Conservation (phyloP, 1,284 basidiomycete species). For the Cystobasidium sp. region DNA sequence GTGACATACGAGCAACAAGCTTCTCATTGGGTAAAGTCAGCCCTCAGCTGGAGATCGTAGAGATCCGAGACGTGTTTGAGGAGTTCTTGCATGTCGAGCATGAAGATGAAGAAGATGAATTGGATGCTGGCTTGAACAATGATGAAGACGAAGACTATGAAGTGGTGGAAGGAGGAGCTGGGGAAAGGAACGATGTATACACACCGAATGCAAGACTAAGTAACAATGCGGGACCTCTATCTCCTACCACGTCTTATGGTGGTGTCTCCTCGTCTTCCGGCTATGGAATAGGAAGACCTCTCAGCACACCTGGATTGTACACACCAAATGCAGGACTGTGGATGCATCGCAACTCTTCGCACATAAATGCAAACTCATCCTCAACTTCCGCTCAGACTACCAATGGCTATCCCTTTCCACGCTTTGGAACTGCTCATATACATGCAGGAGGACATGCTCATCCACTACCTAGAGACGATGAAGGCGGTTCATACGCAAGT, state of each 20-base stretch:
- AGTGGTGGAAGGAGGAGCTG: not conserved
- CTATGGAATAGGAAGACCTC: slow-evolving; percentile 1
- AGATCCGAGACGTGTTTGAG: slow-evolving; percentile 89
- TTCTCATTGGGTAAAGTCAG: slow-evolving; percentile 82
- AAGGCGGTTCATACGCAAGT: not conserved
- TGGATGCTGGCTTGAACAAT: slow-evolving; percentile 48
- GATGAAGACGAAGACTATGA: slow-evolving; percentile 15
- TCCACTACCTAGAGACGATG: not conserved
- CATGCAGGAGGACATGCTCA: slow-evolving; percentile 1
- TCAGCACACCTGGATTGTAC: slow-evolving; percentile 13
- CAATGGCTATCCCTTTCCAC: slow-evolving; percentile 23
- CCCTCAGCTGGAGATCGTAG: slow-evolving; percentile 86
- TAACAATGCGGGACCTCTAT: not conserved
- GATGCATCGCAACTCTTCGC: slow-evolving; percentile 13
- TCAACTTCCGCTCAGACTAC: not conserved
- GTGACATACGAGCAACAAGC: slow-evolving; percentile 80
- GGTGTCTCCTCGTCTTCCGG: not conserved
- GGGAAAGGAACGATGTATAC: not conserved
- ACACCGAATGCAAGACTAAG: not conserved
- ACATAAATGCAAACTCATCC: not conserved
- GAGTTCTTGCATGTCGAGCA: slow-evolving; percentile 74
- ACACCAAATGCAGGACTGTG: slow-evolving; percentile 20
- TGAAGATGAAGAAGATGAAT: slow-evolving; percentile 72
- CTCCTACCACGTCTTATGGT: slow-evolving; percentile 12
- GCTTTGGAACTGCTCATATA: slow-evolving; percentile 7